These are phyloP conservation scores for Ogataea parapolymorpha DNA, from an alignment of 805 yeast genomes.

Conservation along the genomic window DNA sequence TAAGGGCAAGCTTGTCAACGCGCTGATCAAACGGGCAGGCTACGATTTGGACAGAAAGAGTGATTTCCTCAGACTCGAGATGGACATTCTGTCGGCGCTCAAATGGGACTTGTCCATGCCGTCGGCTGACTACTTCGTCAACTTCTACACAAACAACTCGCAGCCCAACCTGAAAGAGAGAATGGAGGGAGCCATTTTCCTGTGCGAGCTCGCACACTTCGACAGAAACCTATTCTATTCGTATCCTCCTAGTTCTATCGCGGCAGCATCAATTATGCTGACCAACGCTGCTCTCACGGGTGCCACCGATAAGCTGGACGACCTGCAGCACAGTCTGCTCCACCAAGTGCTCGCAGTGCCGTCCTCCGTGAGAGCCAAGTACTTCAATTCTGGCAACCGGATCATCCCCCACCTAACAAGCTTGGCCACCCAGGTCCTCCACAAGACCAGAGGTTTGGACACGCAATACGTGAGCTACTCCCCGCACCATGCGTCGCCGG, in stretches of 20 bases:
- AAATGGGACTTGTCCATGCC: slow-evolving; percentile 64
- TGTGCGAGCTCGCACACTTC: slow-evolving; percentile 66
- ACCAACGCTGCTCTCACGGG: slow-evolving; percentile 44
- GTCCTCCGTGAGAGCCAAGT: slow-evolving; percentile 26
- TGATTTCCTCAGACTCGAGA: slow-evolving; percentile 61
- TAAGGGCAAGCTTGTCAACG: slow-evolving; percentile 40
- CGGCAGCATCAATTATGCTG: slow-evolving; percentile 49
- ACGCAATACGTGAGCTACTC: slow-evolving; percentile 11
- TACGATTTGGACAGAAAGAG: slow-evolving; percentile 22
- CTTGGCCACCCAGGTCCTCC: slow-evolving; percentile 25
- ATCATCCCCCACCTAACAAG: slow-evolving; percentile 25
- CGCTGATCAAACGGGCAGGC: slow-evolving; percentile 31
- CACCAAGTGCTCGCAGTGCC: slow-evolving; percentile 24
- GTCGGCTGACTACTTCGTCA: slow-evolving; percentile 62
- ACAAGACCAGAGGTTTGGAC: slow-evolving; percentile 24
- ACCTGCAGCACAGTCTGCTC: slow-evolving; percentile 28
- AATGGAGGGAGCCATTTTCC: slow-evolving; percentile 53
- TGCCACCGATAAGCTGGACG: slow-evolving; percentile 27
- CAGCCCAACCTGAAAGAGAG: slow-evolving; percentile 42
- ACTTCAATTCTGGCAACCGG: slow-evolving; percentile 18
- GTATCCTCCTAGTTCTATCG: slow-evolving; percentile 42
- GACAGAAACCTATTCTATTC: slow-evolving; percentile 55
- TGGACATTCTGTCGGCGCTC: slow-evolving; percentile 58
- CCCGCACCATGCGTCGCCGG: slow-evolving; percentile 14
- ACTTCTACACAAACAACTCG: slow-evolving; percentile 41